Evolutionary conservation across 2,329 filamentous ascomycete species (phyloP).

Genomic region (Aschersonia sp.): DNA sequence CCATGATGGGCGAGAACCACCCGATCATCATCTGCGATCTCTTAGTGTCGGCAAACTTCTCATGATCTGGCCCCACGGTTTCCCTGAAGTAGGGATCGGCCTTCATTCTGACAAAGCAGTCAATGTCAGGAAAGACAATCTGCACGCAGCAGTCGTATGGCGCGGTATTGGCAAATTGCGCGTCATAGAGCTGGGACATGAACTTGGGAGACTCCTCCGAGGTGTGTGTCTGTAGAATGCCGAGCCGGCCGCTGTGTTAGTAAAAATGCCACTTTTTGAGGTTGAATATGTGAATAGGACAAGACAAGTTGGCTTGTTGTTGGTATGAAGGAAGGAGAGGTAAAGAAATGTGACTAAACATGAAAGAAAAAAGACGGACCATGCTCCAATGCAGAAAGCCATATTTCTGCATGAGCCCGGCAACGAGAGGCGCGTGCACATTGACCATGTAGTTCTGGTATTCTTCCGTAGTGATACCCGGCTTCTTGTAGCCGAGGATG

Average conservation of each 20-base stretch:
- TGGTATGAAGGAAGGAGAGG: too few relatives aligned
- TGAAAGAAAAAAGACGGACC: not conserved
- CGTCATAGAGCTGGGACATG: constrained; percentile 1
- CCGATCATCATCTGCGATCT: constrained; percentile 3
- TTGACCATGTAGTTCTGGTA: constrained; percentile 2
- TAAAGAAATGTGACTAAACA: too few relatives aligned
- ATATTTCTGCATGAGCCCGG: not conserved
- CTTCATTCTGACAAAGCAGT: constrained; percentile 1
- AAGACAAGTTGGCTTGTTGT: not conserved
- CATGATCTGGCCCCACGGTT: not conserved
- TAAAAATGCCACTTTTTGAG: not conserved
- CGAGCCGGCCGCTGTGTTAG: not conserved
- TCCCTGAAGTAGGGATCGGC: constrained; percentile 1
- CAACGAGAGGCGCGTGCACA: not conserved
- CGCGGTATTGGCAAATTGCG: not conserved
- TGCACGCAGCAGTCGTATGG: not conserved
- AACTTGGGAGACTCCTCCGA: not conserved
- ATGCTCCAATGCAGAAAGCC: not conserved
- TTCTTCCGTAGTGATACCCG: not conserved
- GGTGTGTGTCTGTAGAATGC: not conserved
- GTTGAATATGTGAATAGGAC: too few relatives aligned
- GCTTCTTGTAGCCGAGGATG: constrained; percentile 1
- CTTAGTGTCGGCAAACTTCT: constrained; percentile 1
- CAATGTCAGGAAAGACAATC: constrained; percentile 1
- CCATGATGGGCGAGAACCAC: not conserved